Base-by-base conservation (phyloP, 2,329 filamentous ascomycete species). In the Penicillium nordicum region DNA sequence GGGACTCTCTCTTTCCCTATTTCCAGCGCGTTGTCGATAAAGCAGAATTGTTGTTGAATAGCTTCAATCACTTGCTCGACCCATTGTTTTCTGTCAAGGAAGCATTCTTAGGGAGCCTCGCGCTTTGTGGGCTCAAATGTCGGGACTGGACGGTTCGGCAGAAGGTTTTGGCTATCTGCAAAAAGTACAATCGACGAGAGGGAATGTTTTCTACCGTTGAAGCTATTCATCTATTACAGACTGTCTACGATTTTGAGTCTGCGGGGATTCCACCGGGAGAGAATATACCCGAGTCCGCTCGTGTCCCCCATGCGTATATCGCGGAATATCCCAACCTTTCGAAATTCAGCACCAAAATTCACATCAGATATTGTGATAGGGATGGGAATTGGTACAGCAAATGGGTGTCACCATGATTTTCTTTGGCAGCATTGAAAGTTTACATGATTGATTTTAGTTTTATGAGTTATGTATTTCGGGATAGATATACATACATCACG, bases 261-360 rank as follows among this genome's bases (percentile, higher is more conserved):
- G 18, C 46, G 1, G 47, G 53, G 9, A 21, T 38, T 10, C 5
- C 25, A 9, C 47, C 32, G 0, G 38, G 40, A 25, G 40, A 45
- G 5, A 1, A 25, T 3, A 43, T 55, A n/a, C 53, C 47, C 7
- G 53, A 43, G n/a, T 44, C 21, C 41, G 25, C 34, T 25, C 53
- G 53, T 16, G 14, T 66, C 21, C 69, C 71, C 18, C 41, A 53
- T 12, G 23, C 8, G 6, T 32, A 42, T 3, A 40, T 54, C 11
- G 52, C 40, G 1, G 44, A 54, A 36, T 12, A 42, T 23, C 44
- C 52, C 14, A 54, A 54, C 12, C 16, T 21, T 36, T 49, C 52
- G 5, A 41, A 54, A 32, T 34, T 32, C 14, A 41, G n/a, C 3
- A 14, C 38, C 16, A 29, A 49, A 5, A 21, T 8, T 18, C 29